Evolutionary conservation across 1,284 basidiomycete genomes (phyloP).

Genomic region (Phylloporus gajari): DNA sequence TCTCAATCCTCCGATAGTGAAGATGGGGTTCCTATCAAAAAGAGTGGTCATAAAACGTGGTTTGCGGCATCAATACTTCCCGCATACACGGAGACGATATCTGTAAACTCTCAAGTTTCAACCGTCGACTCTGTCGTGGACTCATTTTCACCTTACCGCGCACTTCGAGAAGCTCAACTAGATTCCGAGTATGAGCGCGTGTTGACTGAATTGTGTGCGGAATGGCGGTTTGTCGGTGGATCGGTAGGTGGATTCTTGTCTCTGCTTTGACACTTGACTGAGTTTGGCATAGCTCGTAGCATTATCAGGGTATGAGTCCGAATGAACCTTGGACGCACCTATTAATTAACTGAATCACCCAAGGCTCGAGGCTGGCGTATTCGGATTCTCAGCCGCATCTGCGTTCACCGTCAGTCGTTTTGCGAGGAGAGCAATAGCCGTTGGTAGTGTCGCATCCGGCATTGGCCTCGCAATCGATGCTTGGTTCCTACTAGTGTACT

Average conservation of each 20-base stretch:
- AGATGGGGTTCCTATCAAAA: constrained; percentile 5
- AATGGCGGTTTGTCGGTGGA: constrained; percentile 64
- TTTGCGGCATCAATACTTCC: constrained; percentile 48
- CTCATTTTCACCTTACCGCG: constrained; percentile 64
- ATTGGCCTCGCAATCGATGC: constrained; percentile 68
- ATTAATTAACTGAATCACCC: constrained; percentile 11
- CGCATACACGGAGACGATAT: constrained; percentile 53
- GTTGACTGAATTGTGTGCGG: constrained; percentile 50
- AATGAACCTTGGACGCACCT: background rate
- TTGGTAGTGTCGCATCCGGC: constrained; percentile 66
- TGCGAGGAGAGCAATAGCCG: constrained; percentile 60
- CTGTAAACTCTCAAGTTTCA: constrained; percentile 43
- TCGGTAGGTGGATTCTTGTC: constrained; percentile 36
- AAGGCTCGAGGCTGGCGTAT: constrained; percentile 65
- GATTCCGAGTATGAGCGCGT: constrained; percentile 61
- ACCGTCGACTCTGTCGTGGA: constrained; percentile 55
- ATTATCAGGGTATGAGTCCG: constrained; percentile 56
- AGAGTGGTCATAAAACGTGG: constrained; percentile 15
- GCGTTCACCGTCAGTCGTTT: constrained; percentile 58
- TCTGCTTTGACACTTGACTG: background rate
- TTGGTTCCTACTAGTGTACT: constrained; percentile 72
- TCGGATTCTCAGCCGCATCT: constrained; percentile 65
- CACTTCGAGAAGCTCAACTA: constrained; percentile 54
- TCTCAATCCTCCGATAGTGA: constrained; percentile 24
- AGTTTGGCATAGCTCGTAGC: constrained; percentile 55